These are phyloP conservation scores for Globisporangium nodosum DNA, from an alignment of 352 stramenopile species.

Conservation along the genomic window DNA sequence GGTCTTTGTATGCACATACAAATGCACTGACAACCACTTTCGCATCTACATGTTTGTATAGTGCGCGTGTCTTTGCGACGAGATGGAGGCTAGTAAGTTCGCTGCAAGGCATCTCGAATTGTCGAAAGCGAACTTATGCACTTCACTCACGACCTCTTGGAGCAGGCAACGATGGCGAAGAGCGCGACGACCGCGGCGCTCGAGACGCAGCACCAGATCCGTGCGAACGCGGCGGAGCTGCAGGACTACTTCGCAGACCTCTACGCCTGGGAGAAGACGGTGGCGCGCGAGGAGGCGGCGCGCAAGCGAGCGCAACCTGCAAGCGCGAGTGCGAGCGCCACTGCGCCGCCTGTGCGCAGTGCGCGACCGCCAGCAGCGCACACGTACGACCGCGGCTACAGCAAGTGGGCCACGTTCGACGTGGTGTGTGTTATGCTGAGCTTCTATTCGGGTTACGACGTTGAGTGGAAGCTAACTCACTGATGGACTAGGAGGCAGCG, in stretches of 20 bases:
- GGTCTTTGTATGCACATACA: neutral
- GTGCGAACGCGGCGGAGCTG: slow-evolving; percentile 65
- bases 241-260: slow-evolving; percentile 77
- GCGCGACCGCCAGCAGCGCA: slow-evolving; percentile 38
- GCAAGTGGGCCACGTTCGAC: slow-evolving; percentile 88
- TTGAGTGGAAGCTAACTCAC: neutral
- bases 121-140: neutral
- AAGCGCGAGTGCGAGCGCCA: neutral
- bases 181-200: slow-evolving; percentile 12
- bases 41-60: neutral
- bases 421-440: slow-evolving; percentile 31
- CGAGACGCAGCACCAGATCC: slow-evolving; percentile 80
- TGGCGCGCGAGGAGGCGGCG: slow-evolving; percentile 43
- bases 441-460: neutral
- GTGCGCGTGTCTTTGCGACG: neutral
- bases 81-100: neutral
- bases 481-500: slow-evolving; percentile 30
- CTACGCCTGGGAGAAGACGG: slow-evolving; percentile 74
- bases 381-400: slow-evolving; percentile 88
- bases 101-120: neutral
- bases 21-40: neutral
- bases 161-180: neutral
- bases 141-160: neutral
- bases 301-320: slow-evolving; percentile 17
- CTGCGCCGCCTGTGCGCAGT: slow-evolving; percentile 16